A percentile compares a stretch with the other conserved stretches of the same genome.
phyloP scores from a whole-genome alignment of 352 stramenopile species.

The Pseudoperonospora humuli region DNA sequence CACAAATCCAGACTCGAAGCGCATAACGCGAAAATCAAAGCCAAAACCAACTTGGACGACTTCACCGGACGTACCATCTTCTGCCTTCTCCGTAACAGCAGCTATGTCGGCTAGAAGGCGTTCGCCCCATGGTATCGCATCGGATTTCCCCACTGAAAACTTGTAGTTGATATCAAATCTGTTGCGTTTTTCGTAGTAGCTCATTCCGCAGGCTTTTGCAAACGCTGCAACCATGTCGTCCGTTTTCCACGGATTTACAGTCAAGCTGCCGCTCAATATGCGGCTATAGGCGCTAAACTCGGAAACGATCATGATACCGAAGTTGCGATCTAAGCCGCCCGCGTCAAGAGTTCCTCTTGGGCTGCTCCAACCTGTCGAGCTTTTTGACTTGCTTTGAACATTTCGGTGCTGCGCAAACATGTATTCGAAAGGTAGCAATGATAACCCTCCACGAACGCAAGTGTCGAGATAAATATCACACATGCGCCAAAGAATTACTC shows the following conservation, averaged over 20 bases:
- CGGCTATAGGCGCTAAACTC: constrained; percentile 95
- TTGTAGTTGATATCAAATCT: constrained; percentile 70
- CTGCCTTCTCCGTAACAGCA: constrained; percentile 40
- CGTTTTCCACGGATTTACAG: constrained; percentile 97
- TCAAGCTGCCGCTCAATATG: constrained; percentile 93
- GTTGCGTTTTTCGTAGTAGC: constrained; percentile 68
- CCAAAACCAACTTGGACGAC: constrained; percentile 90
- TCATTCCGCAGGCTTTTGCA: constrained; percentile 61
- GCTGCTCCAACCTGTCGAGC: constrained; percentile 20
- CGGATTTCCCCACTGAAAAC: constrained; percentile 78
- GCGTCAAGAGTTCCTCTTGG: constrained; percentile 13
- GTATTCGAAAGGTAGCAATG: constrained; percentile 72
- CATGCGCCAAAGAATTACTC: constrained; percentile 59
- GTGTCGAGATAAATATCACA: constrained; percentile 68
- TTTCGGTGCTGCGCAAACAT: constrained; percentile 59
- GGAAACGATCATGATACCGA: constrained; percentile 90
- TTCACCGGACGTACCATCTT: constrained; percentile 35
- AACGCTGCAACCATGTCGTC: constrained; percentile 75
- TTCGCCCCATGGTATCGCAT: constrained; percentile 87
- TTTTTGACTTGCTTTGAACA: constrained; percentile 27
- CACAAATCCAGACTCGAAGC: constrained; percentile 92
- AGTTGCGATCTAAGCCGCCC: constrained; percentile 25
- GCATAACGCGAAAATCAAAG: constrained; percentile 93
- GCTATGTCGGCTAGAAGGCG: constrained; percentile 94
- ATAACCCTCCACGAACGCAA: constrained; percentile 55